Base-by-base conservation (phyloP, 352 stramenopile species). In the Bremia lactucae region DNA sequence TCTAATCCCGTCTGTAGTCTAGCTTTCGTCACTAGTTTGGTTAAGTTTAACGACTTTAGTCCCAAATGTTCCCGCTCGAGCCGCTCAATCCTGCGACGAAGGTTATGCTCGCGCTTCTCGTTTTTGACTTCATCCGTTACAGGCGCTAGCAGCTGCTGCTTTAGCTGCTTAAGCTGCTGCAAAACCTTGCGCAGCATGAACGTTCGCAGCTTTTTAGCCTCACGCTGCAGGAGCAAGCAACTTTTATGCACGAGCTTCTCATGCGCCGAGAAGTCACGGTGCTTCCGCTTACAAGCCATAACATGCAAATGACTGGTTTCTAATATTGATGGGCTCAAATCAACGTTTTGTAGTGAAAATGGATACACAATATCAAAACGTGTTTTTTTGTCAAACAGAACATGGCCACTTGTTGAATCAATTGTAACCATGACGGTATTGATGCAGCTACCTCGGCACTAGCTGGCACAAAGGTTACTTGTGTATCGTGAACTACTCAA, bases 181-280 rank as follows among this genome's bases (percentile, higher is more conserved):
- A 88, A 61, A 8, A 45, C 54, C 54, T 84, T 84, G 42, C 67
- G 73, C 51, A 78, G 57, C 20, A 77, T 42, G 40, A 88, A 86
- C 15, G 61, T 49, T 45, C 67, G 64, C 26, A 86, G 66, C 47
- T 86, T 86, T 61, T 88, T 88, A 23, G 62, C 60, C 47, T 88
- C 76, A 25, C 76, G 72, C 58, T 83, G 72, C 58, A 88, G 56
- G 37, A 84, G 42, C 42, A 63, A 59, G 35, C 54, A 60, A 49
- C 70, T 83, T 62, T 88, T 83, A 63, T 88, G 75, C 48, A 68
- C 59, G 33, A 84, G 71, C 40, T 71, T 72, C 35, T 88, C 75
- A 36, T 76, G 68, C 54, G 65, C 61, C 29, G 57, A 72, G 61
- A 76, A 77, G 40, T 49, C 36, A 16, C 55, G 59, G 42, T 68